A percentile compares a stretch with the other conserved stretches of the same genome.
phyloP scores from a whole-genome alignment of 371 early-diverging fungal genomes.

The Mortierella sp. region DNA sequence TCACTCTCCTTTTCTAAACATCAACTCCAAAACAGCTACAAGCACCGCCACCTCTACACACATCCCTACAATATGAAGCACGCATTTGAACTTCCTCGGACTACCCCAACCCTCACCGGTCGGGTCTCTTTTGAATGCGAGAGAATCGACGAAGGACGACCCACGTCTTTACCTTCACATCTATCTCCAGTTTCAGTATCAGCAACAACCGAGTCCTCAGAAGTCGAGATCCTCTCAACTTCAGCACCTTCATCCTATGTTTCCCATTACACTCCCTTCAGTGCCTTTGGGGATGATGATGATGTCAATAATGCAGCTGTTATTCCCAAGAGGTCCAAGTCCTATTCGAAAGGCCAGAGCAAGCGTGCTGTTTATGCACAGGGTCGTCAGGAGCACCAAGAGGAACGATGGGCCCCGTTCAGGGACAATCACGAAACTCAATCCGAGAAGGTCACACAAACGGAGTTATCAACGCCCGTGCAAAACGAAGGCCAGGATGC shows the following conservation, averaged over 20 bases:
- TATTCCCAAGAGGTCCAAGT: too few species aligned
- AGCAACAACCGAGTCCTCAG: too few species aligned
- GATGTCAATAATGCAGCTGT: conserved; percentile 1
- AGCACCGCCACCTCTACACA: background rate
- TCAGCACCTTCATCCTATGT: conserved; percentile 9
- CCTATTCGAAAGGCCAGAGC: too few species aligned
- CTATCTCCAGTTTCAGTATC: background rate
- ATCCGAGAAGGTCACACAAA: too few species aligned
- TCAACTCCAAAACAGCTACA: background rate
- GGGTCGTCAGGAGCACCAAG: too few species aligned
- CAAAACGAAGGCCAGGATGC: too few species aligned
- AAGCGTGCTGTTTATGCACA: too few species aligned
- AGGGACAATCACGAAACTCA: too few species aligned
- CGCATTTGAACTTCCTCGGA: conserved; percentile 3
- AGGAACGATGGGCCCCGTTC: too few species aligned
- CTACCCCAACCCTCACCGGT: conserved; percentile 1
- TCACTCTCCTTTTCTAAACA: background rate
- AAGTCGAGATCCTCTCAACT: conserved; percentile 3
- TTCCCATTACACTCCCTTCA: conserved; percentile 13
- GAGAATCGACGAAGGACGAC: background rate
- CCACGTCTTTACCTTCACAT: too few species aligned
- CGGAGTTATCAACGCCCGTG: too few species aligned
- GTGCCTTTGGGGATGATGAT: conserved; percentile 10
- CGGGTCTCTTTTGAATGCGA: conserved; percentile 21
- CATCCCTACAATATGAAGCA: conserved; percentile 6